Base-by-base conservation (phyloP, 768 basidiomycete species). In the Macrolepiota dolichaula region DNA sequence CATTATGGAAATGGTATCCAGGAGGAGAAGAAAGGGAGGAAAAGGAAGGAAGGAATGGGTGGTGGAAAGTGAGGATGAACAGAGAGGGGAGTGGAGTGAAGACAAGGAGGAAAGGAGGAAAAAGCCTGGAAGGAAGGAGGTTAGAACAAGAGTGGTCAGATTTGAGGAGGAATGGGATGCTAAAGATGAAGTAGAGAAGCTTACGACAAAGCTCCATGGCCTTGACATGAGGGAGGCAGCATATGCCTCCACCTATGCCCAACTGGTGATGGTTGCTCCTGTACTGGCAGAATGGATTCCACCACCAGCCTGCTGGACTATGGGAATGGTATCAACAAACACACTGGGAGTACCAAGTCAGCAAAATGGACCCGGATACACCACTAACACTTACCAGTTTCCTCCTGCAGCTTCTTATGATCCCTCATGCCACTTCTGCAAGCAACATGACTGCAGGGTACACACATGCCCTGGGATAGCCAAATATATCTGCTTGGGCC, bases 31-130 rank as follows among this genome's bases (percentile, higher is more conserved):
- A 40, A 56, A 42, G 25, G 27, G 17, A 35, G 13, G 53, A 55
- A 11, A 55, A 24, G 53, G 22, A 55, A n/a, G 51, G 46, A 5
- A 51, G 24, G 37, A 29, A 17, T 10, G 44, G 40, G 27, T 36
- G 59, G 40, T 44, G 42, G 12, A 51, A 63, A 13, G 62, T 59
- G n/a, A 51, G 63, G 55, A 56, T 40, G 38, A 56, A 32, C 25
- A 51, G 25, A 22, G 61, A 51, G 44, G 35, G 50, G 37, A 19
- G 57, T 19, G 24, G 50, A 56, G 4, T 35, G 19, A 12, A 46
- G 50, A n/a, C n/a, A n/a, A n/a, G n/a, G n/a, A n/a, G n/a, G n/a
- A n/a, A n/a, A n/a, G n/a, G n/a, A n/a, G n/a, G n/a, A n/a, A n/a
- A n/a, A n/a, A n/a, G n/a, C n/a, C n/a, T n/a, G n/a, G n/a, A n/a